A percentile compares a stretch with the other conserved stretches of the same genome.
Conservation (phyloP, 371 early-diverging fungal genomes). For the Actinomortierella wolfii region DNA sequence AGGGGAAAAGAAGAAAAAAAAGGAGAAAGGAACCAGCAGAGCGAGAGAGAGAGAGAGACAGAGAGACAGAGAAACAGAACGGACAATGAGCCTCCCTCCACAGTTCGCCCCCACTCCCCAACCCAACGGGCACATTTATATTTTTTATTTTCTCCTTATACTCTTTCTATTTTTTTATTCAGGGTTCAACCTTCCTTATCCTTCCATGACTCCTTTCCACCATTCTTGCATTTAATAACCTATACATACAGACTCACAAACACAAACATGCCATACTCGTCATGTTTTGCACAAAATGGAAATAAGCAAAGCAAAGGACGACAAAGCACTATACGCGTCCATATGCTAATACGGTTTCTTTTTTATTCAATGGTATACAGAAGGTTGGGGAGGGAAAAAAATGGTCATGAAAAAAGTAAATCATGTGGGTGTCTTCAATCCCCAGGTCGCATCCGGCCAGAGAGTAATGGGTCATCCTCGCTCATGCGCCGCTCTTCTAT, state of each 20-base stretch:
- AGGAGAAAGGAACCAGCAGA: neutral
- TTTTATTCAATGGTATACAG: neutral
- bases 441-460: conserved; percentile 16
- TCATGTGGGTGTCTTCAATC: neutral
- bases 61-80: neutral
- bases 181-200: no score
- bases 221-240: no score
- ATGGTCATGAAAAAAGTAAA: neutral
- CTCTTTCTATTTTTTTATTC: neutral
- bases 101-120: neutral
- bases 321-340: neutral
- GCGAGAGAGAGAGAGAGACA: conserved; percentile 8
- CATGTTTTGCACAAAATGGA: neutral
- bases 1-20: neutral
- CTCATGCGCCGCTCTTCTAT: conserved; percentile 35
- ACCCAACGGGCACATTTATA: neutral
- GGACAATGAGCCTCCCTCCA: neutral
- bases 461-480: conserved; percentile 33
- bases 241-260: neutral
- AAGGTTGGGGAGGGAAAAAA: neutral
- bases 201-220: no score
- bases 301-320: neutral
- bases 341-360: neutral
- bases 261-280: neutral
- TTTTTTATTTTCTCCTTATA: neutral